Conservation (phyloP, 306 rosid species). For the Purshia tridentata region DNA sequence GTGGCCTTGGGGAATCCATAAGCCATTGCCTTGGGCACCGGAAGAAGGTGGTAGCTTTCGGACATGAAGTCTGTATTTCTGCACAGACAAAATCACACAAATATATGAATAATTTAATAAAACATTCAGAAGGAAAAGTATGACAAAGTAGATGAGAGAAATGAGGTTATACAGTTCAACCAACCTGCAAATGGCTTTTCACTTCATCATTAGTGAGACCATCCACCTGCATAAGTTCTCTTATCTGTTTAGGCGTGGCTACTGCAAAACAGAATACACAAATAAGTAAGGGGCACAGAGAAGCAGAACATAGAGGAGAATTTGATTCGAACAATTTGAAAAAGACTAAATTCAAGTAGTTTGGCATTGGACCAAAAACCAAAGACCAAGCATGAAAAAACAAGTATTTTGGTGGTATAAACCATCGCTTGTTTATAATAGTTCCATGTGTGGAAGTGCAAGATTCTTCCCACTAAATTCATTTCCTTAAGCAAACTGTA, state of each 20-base stretch:
- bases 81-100: constrained; percentile 23
- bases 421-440: too few species aligned
- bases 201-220: constrained; percentile 96
- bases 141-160: not conserved
- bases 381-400: not conserved
- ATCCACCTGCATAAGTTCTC: constrained; percentile 83
- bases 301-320: not conserved
- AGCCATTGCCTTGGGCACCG: constrained; percentile 28
- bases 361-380: not conserved
- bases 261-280: constrained; percentile 43
- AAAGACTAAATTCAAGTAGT: not conserved
- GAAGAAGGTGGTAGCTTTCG: constrained; percentile 54
- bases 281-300: not conserved
- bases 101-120: not conserved
- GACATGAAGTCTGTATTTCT: constrained; percentile 90
- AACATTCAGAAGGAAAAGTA: not conserved
- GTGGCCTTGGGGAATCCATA: constrained; percentile 46
- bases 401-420: not conserved
- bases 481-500: not conserved
- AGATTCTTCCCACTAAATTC: constrained; percentile 1
- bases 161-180: not conserved
- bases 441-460: not conserved
- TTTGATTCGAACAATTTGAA: not conserved
- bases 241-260: constrained; percentile 95
- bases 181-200: constrained; percentile 89